Percentiles rank a stretch among this genome's conserved stretches.
Conservation (phyloP, 305 asterid genomes). For the Fraxinus xanthoxyloides region DNA sequence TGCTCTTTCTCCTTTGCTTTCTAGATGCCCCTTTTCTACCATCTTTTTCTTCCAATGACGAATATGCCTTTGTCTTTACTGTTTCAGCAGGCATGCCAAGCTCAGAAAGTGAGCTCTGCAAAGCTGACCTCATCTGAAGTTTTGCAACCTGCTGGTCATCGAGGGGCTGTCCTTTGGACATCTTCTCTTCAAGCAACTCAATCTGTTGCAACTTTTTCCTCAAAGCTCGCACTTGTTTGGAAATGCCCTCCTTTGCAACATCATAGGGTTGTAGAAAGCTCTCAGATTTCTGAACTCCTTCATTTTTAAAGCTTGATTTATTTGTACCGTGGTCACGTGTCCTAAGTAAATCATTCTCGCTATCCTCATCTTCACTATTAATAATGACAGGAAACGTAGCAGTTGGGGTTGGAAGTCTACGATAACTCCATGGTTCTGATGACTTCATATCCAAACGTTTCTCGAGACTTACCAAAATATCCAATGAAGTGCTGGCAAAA, state of each 20-base stretch:
- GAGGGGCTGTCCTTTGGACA: constrained; percentile 56
- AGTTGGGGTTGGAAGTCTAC: constrained; percentile 89
- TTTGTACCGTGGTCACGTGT: constrained; percentile 45
- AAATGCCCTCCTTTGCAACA: constrained; percentile 43
- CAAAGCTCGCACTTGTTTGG: constrained; percentile 73
- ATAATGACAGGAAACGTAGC: constrained; percentile 82
- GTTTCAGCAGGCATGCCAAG: constrained; percentile 71
- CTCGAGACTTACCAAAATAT: constrained; percentile 71
- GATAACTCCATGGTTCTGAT: constrained; percentile 86
- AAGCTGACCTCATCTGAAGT: constrained; percentile 54
- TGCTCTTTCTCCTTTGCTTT: constrained; percentile 73
- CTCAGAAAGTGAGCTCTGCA: constrained; percentile 76
- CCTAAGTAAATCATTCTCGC: constrained; percentile 48
- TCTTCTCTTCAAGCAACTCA: constrained; percentile 87
- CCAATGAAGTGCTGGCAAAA: constrained; percentile 63
- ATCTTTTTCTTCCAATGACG: constrained; percentile 54
- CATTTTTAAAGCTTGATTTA: constrained; percentile 35
- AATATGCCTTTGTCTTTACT: constrained; percentile 36
- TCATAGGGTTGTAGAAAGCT: constrained; percentile 64
- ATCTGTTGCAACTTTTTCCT: constrained; percentile 96
- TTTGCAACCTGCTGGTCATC: constrained; percentile 90
- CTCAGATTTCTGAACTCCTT: constrained; percentile 45
- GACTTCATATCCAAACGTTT: constrained; percentile 69
- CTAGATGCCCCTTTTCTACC: constrained; percentile 46
- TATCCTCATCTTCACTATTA: constrained; percentile 78